These are phyloP conservation scores for Citrullus colocynthis DNA, from an alignment of 306 rosid species.

Conservation along the genomic window DNA sequence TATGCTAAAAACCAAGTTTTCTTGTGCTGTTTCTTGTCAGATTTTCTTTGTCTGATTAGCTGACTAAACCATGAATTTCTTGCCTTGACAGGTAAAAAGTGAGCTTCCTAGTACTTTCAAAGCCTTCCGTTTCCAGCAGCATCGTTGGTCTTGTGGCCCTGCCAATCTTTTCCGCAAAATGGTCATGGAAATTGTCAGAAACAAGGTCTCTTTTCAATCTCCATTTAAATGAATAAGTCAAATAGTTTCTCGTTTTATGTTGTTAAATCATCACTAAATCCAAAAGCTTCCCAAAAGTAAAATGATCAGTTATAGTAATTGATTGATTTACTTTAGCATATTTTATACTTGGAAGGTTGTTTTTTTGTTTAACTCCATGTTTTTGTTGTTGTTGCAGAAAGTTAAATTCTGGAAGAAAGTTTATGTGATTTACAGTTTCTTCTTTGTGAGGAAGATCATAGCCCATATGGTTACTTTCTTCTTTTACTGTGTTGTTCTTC, in stretches of 20 bases:
- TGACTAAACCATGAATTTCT: neutral
- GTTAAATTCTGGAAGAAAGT: slow-evolving; percentile 87
- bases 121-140: slow-evolving; percentile 99
- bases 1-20: neutral
- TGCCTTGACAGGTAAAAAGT: slow-evolving; percentile 59
- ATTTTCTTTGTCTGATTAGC: neutral
- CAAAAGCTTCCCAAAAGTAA: no score
- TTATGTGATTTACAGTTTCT: slow-evolving; percentile 92
- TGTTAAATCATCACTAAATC: neutral
- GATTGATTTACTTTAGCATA: no score
- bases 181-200: slow-evolving; percentile 80
- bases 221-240: neutral
- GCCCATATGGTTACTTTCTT: slow-evolving; percentile 93
- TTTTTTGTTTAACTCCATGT: neutral
- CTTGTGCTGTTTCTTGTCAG: neutral
- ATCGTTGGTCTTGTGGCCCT: slow-evolving; percentile 98
- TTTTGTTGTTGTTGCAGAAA: slow-evolving; percentile 39
- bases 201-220: slow-evolving; percentile 40
- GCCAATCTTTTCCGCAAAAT: slow-evolving; percentile 95
- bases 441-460: slow-evolving; percentile 85
- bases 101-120: slow-evolving; percentile 97
- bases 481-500: slow-evolving; percentile 92
- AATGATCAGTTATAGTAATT: no score
- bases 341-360: no score
- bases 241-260: neutral